A percentile compares a stretch with the other conserved stretches of the same genome.
These are phyloP conservation scores for Periconia sp. DNA, from an alignment of 2,329 filamentous ascomycete genomes.

Conservation along the genomic window DNA sequence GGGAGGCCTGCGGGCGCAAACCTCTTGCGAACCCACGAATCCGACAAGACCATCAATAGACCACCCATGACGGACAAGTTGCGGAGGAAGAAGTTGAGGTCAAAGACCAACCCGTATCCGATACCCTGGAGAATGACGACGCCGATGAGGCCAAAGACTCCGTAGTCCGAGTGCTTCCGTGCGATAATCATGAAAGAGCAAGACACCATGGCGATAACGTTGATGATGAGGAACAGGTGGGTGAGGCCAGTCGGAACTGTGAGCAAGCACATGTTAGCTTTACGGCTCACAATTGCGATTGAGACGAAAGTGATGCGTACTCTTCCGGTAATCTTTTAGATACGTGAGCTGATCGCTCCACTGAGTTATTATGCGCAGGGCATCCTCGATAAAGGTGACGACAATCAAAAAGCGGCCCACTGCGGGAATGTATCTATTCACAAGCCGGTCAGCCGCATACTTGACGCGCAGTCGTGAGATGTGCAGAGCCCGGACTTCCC, in stretches of 20 bases:
- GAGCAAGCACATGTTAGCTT: constrained; percentile 19
- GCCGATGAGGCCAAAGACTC: constrained; percentile 83
- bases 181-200: constrained; percentile 87
- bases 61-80: constrained; percentile 97
- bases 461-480: background rate
- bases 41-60: constrained; percentile 94
- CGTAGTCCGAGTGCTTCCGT: constrained; percentile 90
- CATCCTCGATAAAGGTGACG: constrained; percentile 97
- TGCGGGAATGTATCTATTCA: constrained; percentile 79
- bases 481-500: background rate
- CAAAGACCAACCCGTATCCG: constrained; percentile 96
- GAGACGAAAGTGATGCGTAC: constrained; percentile 54
- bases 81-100: constrained; percentile 99
- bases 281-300: constrained; percentile 2
- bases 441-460: constrained; percentile 22
- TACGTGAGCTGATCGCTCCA: constrained; percentile 95
- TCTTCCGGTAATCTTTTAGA: constrained; percentile 87
- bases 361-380: constrained; percentile 93
- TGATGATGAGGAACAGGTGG: constrained; percentile 87
- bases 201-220: constrained; percentile 82
- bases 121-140: constrained; percentile 93
- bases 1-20: constrained; percentile 95
- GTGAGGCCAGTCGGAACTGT: constrained; percentile 85
- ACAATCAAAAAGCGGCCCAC: constrained; percentile 98
- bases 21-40: constrained; percentile 96